phyloP scores from a whole-genome alignment of 192 early-diverging fungal species.

The Cladochytrium replicatum region DNA sequence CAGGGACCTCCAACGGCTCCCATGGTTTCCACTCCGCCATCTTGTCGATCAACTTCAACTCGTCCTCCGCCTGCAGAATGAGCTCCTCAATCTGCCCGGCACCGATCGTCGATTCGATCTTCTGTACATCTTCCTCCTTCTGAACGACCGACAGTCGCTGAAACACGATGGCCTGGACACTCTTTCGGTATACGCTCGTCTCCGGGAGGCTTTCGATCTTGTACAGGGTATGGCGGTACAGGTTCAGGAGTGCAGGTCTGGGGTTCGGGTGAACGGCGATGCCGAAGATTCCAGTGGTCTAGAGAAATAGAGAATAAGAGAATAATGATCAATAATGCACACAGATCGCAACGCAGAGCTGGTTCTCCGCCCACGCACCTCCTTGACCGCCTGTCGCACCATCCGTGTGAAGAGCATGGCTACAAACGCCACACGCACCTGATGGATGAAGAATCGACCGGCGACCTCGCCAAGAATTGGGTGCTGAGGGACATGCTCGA shows the following conservation, averaged over 20 bases:
- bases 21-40: constrained; percentile 85
- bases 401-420: too few relatives aligned
- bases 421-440: too few relatives aligned
- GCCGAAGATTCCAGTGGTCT: constrained; percentile 79
- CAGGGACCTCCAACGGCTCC: constrained; percentile 70
- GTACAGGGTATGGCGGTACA: constrained; percentile 71
- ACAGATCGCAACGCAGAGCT: too few relatives aligned
- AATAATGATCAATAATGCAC: too few relatives aligned
- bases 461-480: too few relatives aligned
- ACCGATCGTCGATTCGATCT: constrained; percentile 69
- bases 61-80: constrained; percentile 77
- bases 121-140: constrained; percentile 53
- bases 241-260: constrained; percentile 70
- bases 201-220: constrained; percentile 63
- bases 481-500: too few relatives aligned
- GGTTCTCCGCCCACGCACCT: too few relatives aligned
- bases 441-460: too few relatives aligned
- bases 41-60: constrained; percentile 67
- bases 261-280: constrained; percentile 78
- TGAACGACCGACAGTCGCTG: constrained; percentile 71
- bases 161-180: constrained; percentile 62
- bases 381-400: too few relatives aligned
- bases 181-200: constrained; percentile 73
- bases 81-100: constrained; percentile 90
- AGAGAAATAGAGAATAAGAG: too few relatives aligned